A percentile compares a stretch with the other conserved stretches of the same genome.
These are phyloP conservation scores for Sporisorium exsertum DNA, from an alignment of 1,284 basidiomycete species.

Conservation along the genomic window DNA sequence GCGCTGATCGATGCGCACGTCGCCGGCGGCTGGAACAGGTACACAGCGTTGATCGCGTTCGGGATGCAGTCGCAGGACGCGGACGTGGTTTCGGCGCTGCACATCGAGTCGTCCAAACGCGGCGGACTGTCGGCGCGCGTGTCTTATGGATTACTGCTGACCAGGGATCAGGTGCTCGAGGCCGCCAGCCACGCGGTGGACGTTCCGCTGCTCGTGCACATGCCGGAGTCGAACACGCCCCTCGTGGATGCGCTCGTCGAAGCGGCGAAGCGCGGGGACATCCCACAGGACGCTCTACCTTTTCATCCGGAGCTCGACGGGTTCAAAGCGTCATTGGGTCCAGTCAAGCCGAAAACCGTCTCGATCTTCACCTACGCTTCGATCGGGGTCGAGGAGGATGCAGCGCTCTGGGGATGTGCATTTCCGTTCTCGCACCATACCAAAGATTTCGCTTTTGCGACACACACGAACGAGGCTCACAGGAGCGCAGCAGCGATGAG, in stretches of 20 bases:
- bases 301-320: conserved; percentile 34
- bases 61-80: conserved; percentile 16
- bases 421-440: conserved; percentile 40
- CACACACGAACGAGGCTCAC: conserved; percentile 4
- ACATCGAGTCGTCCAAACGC: conserved; percentile 9
- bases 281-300: conserved; percentile 23
- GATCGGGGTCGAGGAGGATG: conserved; percentile 3
- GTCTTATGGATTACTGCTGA: conserved; percentile 18
- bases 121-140: conserved; percentile 26
- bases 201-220: conserved; percentile 16
- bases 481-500: conserved; percentile 31
- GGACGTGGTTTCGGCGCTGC: conserved; percentile 14
- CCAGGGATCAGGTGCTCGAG: conserved; percentile 6
- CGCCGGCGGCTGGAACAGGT: conserved; percentile 27
- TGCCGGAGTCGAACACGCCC: conserved; percentile 12
- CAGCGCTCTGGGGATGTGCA: conserved; percentile 32
- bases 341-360: conserved; percentile 11
- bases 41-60: conserved; percentile 26
- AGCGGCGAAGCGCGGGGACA: conserved; percentile 18
- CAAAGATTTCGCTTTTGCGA: conserved; percentile 25
- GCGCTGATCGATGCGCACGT: conserved; percentile 12
- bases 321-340: conserved; percentile 25
- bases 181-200: neutral
- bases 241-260: conserved; percentile 13
- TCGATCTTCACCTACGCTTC: conserved; percentile 34